Conservation (phyloP, 352 stramenopile genomes). For the Phytophthora nicotianae region DNA sequence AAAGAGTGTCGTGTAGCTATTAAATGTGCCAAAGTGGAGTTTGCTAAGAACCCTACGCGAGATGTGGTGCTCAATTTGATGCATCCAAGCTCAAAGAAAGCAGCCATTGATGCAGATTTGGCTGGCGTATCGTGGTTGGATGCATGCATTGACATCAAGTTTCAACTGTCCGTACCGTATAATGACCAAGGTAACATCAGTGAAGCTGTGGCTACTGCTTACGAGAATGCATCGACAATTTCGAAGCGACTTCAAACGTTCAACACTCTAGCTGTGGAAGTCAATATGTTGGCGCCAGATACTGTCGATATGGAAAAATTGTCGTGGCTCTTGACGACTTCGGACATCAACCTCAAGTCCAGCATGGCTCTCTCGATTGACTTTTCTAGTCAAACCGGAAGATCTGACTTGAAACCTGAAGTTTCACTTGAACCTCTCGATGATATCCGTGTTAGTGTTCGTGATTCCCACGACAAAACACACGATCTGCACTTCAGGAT, state of each 20-base stretch:
- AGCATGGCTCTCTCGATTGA: conserved; percentile 26
- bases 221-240: conserved; percentile 39
- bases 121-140: conserved; percentile 19
- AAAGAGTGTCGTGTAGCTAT: conserved; percentile 54
- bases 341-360: conserved; percentile 1
- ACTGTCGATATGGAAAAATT: conserved; percentile 13
- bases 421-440: conserved; percentile 49
- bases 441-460: conserved; percentile 50
- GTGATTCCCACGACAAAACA: conserved; percentile 29
- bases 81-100: conserved; percentile 16
- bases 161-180: conserved; percentile 47
- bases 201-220: conserved; percentile 35
- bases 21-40: conserved; percentile 33
- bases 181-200: conserved; percentile 48
- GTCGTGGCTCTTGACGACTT: conserved; percentile 28
- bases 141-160: conserved; percentile 40
- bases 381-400: conserved; percentile 34
- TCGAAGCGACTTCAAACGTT: conserved; percentile 30
- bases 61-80: conserved; percentile 32
- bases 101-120: conserved; percentile 6
- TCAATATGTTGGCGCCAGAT: neutral
- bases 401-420: conserved; percentile 29
- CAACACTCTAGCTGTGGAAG: conserved; percentile 20
- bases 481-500: conserved; percentile 59
- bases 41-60: conserved; percentile 21